Base-by-base conservation (phyloP, 1,284 basidiomycete genomes). In the Phellopilus nigrolimitatus region DNA sequence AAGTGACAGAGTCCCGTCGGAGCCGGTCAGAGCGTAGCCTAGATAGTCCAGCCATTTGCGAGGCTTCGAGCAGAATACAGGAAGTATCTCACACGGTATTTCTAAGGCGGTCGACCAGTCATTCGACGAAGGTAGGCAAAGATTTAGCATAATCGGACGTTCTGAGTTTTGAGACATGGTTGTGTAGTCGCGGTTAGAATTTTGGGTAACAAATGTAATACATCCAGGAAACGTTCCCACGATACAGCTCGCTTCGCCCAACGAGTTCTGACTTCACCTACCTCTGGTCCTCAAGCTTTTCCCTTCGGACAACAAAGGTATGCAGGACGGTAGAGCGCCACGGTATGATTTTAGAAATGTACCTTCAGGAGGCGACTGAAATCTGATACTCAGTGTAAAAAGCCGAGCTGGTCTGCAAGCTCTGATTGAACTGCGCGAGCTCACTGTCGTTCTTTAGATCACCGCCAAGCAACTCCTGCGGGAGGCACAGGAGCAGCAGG, bases 401-500 rank as follows among this genome's bases (percentile, higher is more conserved):
- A 97, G 97, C 69, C 80, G 94, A 47, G 94, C 94, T 19, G 85
- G 72, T 66, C 25, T 22, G 31, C 50, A 45, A 30, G 34, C 21
- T 47, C 31, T 34, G 22, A 38, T 28, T 54, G 37, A 13, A 24
- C 10, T 40, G 49, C 30, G 25, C 9, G 12, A 17, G 17, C 28
- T 9, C 12, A 22, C 49, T 37, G 30, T 57, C 53, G 40, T 48
- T 50, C 51, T 30, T 37, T 68, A 94, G 88, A 95, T 98, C 71
- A 97, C 95, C 49, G 92, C 95, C 25, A 95, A 98, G 71, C 95
- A 99, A 73, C 84, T 99, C 38, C 76, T 99, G 12, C 87, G 97
- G 62, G 97, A 99, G 74, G 91, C 97, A 37, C 93, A 98, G 81
- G 97, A 98, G 63, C 78, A 95, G 48, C 95, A 99, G 74, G 97